Evolutionary conservation across 1,139 yeast genomes (phyloP).

Genomic region (Trichomonascaceae sp.): DNA sequence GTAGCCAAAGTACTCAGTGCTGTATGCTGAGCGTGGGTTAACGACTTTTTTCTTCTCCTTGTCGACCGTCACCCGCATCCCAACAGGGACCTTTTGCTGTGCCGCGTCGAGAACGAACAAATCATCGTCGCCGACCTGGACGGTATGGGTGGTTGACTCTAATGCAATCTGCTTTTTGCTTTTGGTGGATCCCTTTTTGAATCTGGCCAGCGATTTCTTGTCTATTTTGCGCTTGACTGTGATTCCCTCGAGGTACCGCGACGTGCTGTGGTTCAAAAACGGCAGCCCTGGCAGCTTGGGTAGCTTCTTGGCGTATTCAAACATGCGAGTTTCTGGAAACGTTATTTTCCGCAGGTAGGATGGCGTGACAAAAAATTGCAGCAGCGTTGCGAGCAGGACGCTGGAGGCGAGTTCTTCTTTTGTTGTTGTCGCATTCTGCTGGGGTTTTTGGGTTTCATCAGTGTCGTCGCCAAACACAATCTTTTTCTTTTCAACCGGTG

Average conservation of each 20-base stretch:
- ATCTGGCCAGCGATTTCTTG: conserved; percentile 27
- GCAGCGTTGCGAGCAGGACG: conserved; percentile 40
- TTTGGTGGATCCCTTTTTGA: conserved; percentile 15
- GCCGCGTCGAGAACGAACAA: conserved; percentile 28
- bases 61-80: conserved; percentile 75
- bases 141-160: conserved; percentile 43
- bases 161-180: conserved; percentile 19
- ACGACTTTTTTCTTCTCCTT: conserved; percentile 47
- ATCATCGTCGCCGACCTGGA: conserved; percentile 55
- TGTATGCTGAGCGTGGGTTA: conserved; percentile 57
- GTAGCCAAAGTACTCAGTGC: conserved; percentile 43
- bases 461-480: conserved; percentile 15
- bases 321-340: conserved; percentile 38
- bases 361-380: conserved; percentile 80
- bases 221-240: conserved; percentile 43
- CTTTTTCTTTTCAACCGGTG: conserved; percentile 12
- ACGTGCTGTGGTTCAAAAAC: conserved; percentile 39
- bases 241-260: conserved; percentile 48
- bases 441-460: conserved; percentile 7
- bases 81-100: conserved; percentile 55
- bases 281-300: conserved; percentile 69
- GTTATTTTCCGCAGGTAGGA: conserved; percentile 59
- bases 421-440: neutral
- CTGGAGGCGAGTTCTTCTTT: neutral
- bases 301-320: conserved; percentile 52